These are phyloP conservation scores for Cryphonectria carpinicola DNA, from an alignment of 2,329 filamentous ascomycete species.

Conservation along the genomic window DNA sequence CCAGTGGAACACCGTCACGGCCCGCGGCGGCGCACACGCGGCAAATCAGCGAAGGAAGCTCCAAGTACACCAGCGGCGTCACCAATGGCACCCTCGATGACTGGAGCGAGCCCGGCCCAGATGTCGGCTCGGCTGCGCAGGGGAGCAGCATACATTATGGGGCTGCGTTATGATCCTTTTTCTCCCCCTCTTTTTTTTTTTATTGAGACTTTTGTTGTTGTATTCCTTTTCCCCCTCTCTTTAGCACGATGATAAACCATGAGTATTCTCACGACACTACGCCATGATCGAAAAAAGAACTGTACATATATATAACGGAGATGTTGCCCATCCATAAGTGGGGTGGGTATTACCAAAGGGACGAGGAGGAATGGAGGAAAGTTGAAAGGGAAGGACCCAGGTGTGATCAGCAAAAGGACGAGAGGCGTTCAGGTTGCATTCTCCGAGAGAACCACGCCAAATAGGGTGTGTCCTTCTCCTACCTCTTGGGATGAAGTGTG, in stretches of 20 bases:
- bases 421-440: slow-evolving; percentile 8
- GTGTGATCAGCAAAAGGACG: slow-evolving; percentile 1
- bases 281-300: neutral
- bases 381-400: neutral
- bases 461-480: neutral
- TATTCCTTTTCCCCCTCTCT: slow-evolving; percentile 5
- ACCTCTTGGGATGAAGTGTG: neutral
- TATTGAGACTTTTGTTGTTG: neutral
- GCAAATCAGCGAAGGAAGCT: slow-evolving; percentile 43
- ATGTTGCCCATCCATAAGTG: neutral
- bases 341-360: neutral
- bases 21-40: slow-evolving; percentile 42
- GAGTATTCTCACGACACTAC: slow-evolving; percentile 1
- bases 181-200: neutral
- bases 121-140: slow-evolving; percentile 49
- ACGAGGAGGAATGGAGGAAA: neutral
- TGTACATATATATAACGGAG: slow-evolving; percentile 15
- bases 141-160: slow-evolving; percentile 19
- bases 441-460: neutral
- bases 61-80: slow-evolving; percentile 56
- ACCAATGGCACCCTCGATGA: slow-evolving; percentile 42
- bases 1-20: slow-evolving; percentile 29
- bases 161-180: slow-evolving; percentile 19
- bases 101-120: slow-evolving; percentile 60
- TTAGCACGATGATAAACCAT: neutral